Conservation (phyloP, 257 asterid genomes). For the Voacanga thouarsii region DNA sequence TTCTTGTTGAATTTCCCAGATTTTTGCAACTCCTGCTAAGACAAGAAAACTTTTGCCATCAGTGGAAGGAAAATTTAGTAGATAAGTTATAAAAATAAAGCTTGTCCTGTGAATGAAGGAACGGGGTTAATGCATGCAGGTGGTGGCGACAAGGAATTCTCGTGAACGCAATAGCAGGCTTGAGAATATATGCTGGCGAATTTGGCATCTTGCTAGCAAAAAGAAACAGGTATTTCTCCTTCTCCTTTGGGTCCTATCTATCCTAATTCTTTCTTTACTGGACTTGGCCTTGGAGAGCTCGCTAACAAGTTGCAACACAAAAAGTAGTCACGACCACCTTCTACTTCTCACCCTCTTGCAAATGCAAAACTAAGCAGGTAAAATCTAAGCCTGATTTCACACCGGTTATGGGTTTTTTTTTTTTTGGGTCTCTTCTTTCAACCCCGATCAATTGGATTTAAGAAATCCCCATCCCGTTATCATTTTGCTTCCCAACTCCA, state of each 20-base stretch:
- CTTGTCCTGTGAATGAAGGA: neutral
- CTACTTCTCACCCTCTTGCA: too few relatives aligned
- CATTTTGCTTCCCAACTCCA: too few relatives aligned
- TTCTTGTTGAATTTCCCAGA: too few relatives aligned
- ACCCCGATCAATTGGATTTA: too few relatives aligned
- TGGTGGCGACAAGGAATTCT: constrained; percentile 60
- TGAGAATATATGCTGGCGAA: constrained; percentile 79
- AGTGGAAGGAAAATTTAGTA: neutral
- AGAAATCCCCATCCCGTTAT: too few relatives aligned
- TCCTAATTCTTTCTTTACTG: neutral
- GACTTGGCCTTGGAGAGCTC: neutral
- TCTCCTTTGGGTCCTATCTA: neutral
- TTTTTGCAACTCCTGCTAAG: neutral
- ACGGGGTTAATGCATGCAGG: constrained; percentile 28
- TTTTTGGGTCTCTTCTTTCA: too few relatives aligned
- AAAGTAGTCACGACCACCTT: too few relatives aligned
- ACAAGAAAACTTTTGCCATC: neutral
- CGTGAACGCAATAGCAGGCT: constrained; percentile 59
- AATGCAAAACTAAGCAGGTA: too few relatives aligned
- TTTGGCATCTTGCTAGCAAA: constrained; percentile 73
- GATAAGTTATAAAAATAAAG: neutral
- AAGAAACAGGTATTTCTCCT: constrained; percentile 53
- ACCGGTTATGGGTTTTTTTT: neutral
- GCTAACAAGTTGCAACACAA: too few relatives aligned
- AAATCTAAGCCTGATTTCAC: neutral